phyloP scores from a whole-genome alignment of 2,329 filamentous ascomycete genomes.

The Meredithiella fracta region DNA sequence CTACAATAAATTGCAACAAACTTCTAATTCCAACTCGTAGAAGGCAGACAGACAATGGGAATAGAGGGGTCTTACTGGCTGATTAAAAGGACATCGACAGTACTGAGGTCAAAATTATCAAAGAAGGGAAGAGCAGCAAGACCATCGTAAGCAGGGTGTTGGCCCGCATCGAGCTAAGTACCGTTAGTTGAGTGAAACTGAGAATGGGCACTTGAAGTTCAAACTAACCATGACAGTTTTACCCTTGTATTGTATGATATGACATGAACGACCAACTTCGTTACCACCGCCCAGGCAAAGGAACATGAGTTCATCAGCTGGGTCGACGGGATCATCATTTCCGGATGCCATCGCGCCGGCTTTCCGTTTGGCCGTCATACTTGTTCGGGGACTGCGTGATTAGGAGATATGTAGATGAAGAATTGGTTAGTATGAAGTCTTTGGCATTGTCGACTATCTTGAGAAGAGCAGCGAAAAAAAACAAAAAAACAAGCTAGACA shows the following conservation, averaged over 20 bases:
- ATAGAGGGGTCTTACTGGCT: conserved; percentile 70
- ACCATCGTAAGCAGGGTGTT: conserved; percentile 92
- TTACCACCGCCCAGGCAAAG: conserved; percentile 88
- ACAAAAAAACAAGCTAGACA: too few relatives aligned
- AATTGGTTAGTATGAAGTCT: too few relatives aligned
- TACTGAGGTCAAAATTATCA: conserved; percentile 95
- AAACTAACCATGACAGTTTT: conserved; percentile 85
- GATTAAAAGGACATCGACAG: conserved; percentile 89
- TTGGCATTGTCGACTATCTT: too few relatives aligned
- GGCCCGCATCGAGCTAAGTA: conserved; percentile 69
- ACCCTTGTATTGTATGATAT: conserved; percentile 97
- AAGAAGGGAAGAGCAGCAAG: conserved; percentile 90
- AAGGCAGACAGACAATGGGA: not conserved
- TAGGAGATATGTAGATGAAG: too few relatives aligned
- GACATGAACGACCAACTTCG: conserved; percentile 91
- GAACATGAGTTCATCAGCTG: conserved; percentile 87
- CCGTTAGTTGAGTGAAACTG: conserved; percentile 15
- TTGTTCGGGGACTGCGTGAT: too few relatives aligned
- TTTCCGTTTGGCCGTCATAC: conserved; percentile 90
- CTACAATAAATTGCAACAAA: not conserved
- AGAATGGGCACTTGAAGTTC: not conserved
- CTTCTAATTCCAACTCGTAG: not conserved
- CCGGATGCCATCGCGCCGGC: conserved; percentile 26
- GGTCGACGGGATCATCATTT: conserved; percentile 72
- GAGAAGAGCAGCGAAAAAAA: too few relatives aligned